phyloP scores from a whole-genome alignment of 192 early-diverging fungal species.

The Coemansia sp. region DNA sequence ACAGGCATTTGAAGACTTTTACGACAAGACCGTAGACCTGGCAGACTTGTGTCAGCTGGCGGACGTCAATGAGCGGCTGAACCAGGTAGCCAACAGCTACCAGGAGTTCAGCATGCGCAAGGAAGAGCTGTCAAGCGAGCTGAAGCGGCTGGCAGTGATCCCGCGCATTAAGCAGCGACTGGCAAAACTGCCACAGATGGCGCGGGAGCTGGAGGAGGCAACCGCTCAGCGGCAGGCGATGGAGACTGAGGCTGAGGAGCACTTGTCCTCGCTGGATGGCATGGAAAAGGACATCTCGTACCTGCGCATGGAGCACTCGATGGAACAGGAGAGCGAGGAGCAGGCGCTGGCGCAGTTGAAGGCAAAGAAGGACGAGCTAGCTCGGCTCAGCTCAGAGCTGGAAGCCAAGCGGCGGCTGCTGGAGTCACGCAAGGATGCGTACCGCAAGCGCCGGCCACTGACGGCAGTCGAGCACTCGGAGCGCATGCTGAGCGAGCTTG shows the following conservation, averaged over 20 bases:
- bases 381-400: conserved; percentile 28
- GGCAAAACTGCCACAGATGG: conserved; percentile 45
- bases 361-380: conserved; percentile 30
- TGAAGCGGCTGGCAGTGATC: conserved; percentile 46
- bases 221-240: conserved; percentile 28
- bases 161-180: conserved; percentile 47
- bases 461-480: conserved; percentile 51
- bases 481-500: conserved; percentile 32
- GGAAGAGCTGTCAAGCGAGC: conserved; percentile 46
- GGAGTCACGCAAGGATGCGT: conserved; percentile 32
- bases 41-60: conserved; percentile 54
- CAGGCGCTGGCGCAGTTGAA: conserved; percentile 40
- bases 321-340: conserved; percentile 55
- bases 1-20: conserved; percentile 55
- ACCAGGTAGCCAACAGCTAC: conserved; percentile 54
- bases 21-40: conserved; percentile 55
- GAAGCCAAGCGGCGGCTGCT: conserved; percentile 45
- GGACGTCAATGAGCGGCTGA: conserved; percentile 54
- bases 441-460: conserved; percentile 39
- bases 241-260: conserved; percentile 34
- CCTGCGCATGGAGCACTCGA: conserved; percentile 48
- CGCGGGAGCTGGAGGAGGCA: conserved; percentile 33
- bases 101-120: conserved; percentile 46
- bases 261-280: conserved; percentile 22
- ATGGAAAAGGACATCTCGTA: conserved; percentile 53